A percentile compares a stretch with the other conserved stretches of the same genome.
These are phyloP conservation scores for Neurospora africana DNA, from an alignment of 495 filamentous ascomycete genomes.

Conservation along the genomic window DNA sequence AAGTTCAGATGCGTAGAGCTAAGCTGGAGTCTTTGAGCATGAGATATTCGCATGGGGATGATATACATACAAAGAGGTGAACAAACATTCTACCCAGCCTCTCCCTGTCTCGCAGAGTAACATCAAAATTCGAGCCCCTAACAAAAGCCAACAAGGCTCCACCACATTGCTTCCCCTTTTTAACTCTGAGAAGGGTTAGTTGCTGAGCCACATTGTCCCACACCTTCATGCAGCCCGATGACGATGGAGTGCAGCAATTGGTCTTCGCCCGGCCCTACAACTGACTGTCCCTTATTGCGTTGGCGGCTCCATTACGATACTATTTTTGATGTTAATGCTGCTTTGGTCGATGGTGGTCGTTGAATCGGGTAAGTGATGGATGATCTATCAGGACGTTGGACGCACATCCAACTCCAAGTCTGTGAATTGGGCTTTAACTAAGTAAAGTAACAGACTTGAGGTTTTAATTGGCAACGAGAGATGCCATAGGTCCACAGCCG, in stretches of 20 bases:
- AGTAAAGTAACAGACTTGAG: background rate
- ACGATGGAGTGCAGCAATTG: background rate
- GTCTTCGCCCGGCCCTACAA: background rate
- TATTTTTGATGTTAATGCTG: background rate
- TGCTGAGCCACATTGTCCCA: background rate
- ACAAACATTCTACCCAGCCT: background rate
- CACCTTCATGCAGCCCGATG: background rate
- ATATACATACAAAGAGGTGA: background rate
- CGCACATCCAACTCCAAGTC: background rate
- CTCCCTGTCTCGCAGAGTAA: background rate
- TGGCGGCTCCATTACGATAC: background rate
- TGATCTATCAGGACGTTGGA: background rate
- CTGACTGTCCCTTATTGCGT: background rate
- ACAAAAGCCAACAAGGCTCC: background rate
- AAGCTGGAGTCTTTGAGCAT: background rate
- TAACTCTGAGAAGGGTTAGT: background rate
- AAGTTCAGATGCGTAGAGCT: background rate
- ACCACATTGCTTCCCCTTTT: background rate
- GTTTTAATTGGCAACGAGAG: background rate
- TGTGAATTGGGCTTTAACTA: background rate
- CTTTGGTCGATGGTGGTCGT: background rate
- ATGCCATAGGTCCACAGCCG: background rate
- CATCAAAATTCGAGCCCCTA: background rate
- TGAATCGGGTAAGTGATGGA: background rate
- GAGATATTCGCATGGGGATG: background rate